Evolutionary conservation across 179 eudicot species (phyloP).

Genomic region (Dionaea muscipula): DNA sequence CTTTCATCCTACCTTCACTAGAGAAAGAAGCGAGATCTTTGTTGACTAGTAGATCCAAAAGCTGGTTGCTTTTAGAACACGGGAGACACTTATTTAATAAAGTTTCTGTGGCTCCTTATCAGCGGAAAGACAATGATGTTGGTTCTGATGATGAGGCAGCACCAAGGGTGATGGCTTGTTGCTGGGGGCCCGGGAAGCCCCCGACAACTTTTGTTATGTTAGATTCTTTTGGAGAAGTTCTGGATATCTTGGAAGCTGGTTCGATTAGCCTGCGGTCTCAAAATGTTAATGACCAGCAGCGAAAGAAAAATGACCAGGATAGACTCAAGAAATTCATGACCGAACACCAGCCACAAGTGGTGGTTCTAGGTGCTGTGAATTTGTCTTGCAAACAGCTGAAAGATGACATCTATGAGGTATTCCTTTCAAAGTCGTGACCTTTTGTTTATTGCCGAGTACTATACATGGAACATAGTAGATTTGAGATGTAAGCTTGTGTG

Average conservation of each 20-base stretch:
- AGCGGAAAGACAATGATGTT: constrained; percentile 59
- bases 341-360: constrained; percentile 92
- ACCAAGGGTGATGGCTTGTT: constrained; percentile 98
- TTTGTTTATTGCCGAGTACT: neutral
- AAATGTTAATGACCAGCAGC: constrained; percentile 63
- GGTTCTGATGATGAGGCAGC: constrained; percentile 76
- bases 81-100: constrained; percentile 68
- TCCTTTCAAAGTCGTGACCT: neutral
- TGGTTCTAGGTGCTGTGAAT: constrained; percentile 82
- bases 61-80: constrained; percentile 66
- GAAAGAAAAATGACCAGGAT: constrained; percentile 87
- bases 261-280: constrained; percentile 61
- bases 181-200: constrained; percentile 96
- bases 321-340: constrained; percentile 70
- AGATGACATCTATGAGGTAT: constrained; percentile 94
- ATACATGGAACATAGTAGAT: neutral
- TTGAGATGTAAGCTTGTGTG: neutral
- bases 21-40: constrained; percentile 90
- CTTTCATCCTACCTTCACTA: constrained; percentile 61
- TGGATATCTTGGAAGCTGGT: constrained; percentile 73
- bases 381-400: constrained; percentile 70
- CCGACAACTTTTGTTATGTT: constrained; percentile 92
- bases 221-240: constrained; percentile 87
- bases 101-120: constrained; percentile 86
- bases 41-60: constrained; percentile 67